Evolutionary conservation across 306 rosid genomes (phyloP).

Genomic region (Corylus avellana): DNA sequence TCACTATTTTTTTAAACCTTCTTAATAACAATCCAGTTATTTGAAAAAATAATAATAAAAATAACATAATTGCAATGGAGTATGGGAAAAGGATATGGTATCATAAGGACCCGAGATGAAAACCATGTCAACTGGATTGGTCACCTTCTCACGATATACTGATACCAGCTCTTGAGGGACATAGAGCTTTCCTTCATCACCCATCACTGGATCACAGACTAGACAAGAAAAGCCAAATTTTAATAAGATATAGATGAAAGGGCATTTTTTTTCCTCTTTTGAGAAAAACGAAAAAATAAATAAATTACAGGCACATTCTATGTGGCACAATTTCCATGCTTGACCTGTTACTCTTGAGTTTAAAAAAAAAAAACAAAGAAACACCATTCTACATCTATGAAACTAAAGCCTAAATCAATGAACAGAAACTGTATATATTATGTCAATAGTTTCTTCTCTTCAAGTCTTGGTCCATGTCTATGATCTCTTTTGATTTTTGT

Average conservation of each 20-base stretch:
- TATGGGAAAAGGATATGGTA: not conserved
- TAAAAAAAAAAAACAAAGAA: slow-evolving; percentile 9
- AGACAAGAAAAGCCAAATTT: slow-evolving; percentile 28
- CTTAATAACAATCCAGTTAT: not conserved
- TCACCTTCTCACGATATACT: slow-evolving; percentile 94
- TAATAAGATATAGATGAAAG: slow-evolving; percentile 19
- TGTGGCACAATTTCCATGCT: slow-evolving; percentile 12
- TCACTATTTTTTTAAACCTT: not conserved
- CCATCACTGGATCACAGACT: slow-evolving; percentile 99
- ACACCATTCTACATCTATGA: not conserved
- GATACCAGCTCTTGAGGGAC: slow-evolving; percentile 79
- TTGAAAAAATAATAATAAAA: not conserved
- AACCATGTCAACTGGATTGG: slow-evolving; percentile 6
- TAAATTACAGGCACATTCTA: not conserved
- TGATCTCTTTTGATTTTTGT: not conserved
- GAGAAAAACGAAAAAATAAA: not conserved
- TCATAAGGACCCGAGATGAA: not conserved
- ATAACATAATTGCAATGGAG: not conserved
- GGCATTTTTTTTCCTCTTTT: not conserved
- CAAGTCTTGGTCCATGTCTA: not conserved
- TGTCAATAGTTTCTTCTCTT: not conserved
- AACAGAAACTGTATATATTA: not conserved
- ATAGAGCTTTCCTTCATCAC: slow-evolving; percentile 95
- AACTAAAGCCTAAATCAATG: not conserved
- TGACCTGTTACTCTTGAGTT: slow-evolving; percentile 4